Base-by-base conservation (phyloP, 148 eudicot species). In the Fagopyrum esculentum region DNA sequence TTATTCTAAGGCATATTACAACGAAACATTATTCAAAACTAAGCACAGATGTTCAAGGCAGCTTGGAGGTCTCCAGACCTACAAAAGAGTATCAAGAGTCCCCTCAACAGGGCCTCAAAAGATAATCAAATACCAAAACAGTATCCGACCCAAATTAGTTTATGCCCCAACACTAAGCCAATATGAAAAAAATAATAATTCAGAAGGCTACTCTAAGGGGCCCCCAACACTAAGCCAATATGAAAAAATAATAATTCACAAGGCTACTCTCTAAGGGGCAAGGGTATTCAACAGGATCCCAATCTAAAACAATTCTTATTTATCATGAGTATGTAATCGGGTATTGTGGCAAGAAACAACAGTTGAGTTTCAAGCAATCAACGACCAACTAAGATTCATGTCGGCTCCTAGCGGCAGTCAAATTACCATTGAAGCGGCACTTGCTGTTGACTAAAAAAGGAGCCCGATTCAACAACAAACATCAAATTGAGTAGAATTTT, bases 331-430 rank as follows among this genome's bases (percentile, higher is more conserved):
- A 17, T 73, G 1, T 83, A 69, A 77, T 16, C 80, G 71, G 78
- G 19, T 50, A 69, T 83, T 78, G 86, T 73, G 66, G 78, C 79
- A 80, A 30, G 81, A 80, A 83, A 80, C 79, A 75, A 83, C 72
- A 30, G 26, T 3, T 52, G 74, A 73, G 72, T 59, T 78, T 69
- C 79, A 78, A 80, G 79, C 60, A 76, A 77, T 73, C 77, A 59
- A 74, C 72, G 17, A 56, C 75, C 64, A 75, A 40, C 83, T 5
- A 26, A 72, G 3, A 63, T 72, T 51, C 5, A 29, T 83, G 16
- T 80, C 12, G 80, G 83, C 83, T 75, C 78, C 81, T 78, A 83
- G 86, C 86, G 81, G 86, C 83, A 80, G 86, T 80, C 86, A 78
- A 78, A 48, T 80, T 69, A 78, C 83, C 83, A 80, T 73, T 30